Evolutionary conservation across 805 yeast genomes (phyloP).

Genomic region (Lipomyces starkeyi): DNA sequence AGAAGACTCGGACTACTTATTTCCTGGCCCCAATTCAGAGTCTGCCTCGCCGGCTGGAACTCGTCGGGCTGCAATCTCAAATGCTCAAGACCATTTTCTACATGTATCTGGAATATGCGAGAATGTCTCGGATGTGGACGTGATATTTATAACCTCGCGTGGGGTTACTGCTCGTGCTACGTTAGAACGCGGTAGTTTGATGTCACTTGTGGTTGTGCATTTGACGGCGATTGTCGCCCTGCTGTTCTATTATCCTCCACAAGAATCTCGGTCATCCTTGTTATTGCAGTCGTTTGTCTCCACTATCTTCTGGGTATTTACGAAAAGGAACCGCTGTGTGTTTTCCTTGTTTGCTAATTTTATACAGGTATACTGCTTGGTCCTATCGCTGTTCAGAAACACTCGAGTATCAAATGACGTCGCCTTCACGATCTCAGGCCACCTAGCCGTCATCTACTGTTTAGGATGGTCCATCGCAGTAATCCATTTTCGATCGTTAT

Average conservation of each 20-base stretch:
- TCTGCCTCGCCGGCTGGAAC: background rate
- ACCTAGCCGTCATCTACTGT: conserved; percentile 17
- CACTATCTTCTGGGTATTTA: conserved; percentile 19
- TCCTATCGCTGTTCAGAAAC: conserved; percentile 11
- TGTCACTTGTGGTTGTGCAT: conserved; percentile 13
- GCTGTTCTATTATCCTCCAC: conserved; percentile 11
- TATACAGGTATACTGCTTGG: background rate
- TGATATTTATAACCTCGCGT: conserved; percentile 41
- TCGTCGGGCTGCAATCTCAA: background rate
- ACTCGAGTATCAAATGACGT: conserved; percentile 5
- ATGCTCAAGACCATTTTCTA: background rate
- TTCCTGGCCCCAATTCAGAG: background rate
- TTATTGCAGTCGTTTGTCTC: background rate
- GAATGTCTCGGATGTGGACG: conserved; percentile 26
- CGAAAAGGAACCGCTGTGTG: background rate
- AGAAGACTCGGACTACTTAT: conserved; percentile 3
- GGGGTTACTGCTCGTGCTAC: conserved; percentile 41
- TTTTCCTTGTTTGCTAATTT: background rate
- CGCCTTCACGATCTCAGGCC: conserved; percentile 15
- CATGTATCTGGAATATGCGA: conserved; percentile 9
- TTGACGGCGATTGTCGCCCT: conserved; percentile 2
- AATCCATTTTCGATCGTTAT: conserved; percentile 3
- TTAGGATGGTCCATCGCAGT: conserved; percentile 16
- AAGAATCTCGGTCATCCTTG: conserved; percentile 1
- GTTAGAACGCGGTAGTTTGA: conserved; percentile 39